phyloP scores from a whole-genome alignment of 108 stramenopile genomes.

The Nannochloropsis oceanica region DNA sequence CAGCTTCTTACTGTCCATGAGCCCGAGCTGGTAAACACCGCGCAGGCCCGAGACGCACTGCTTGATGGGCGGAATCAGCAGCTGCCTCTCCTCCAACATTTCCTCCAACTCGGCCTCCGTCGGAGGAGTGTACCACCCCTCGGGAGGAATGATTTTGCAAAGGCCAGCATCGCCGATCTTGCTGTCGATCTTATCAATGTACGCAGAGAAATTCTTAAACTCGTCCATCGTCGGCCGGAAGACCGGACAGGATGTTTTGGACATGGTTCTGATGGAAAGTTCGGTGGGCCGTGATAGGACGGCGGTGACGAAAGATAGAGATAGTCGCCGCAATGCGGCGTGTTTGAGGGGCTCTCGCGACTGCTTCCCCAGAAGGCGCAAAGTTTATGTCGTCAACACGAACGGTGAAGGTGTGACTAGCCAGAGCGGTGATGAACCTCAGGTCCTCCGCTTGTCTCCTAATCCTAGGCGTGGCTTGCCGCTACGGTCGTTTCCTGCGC shows the following conservation, averaged over 20 bases:
- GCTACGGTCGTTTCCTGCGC: no score
- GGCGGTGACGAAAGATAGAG: no score
- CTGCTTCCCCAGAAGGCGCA: no score
- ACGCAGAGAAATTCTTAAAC: slow-evolving; percentile 33
- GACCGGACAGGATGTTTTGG: slow-evolving; percentile 34
- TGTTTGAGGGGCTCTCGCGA: no score
- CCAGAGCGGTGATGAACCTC: no score
- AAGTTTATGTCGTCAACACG: no score
- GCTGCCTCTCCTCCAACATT: neutral
- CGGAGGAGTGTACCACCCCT: neutral
- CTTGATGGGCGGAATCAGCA: neutral
- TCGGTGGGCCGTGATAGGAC: no score
- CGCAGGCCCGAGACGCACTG: slow-evolving; percentile 16
- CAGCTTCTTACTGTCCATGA: slow-evolving; percentile 13
- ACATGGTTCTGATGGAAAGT: slow-evolving; percentile 1
- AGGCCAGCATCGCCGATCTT: slow-evolving; percentile 18
- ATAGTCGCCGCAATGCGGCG: no score
- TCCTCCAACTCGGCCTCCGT: neutral
- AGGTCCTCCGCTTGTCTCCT: no score
- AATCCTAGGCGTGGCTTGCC: no score
- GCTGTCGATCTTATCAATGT: slow-evolving; percentile 24
- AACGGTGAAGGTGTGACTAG: no score
- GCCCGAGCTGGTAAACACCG: slow-evolving; percentile 14
- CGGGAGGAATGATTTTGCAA: slow-evolving; percentile 42
- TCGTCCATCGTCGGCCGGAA: slow-evolving; percentile 39